Base-by-base conservation (phyloP, 2,329 filamentous ascomycete species). In the Colletotrichum paranaense region DNA sequence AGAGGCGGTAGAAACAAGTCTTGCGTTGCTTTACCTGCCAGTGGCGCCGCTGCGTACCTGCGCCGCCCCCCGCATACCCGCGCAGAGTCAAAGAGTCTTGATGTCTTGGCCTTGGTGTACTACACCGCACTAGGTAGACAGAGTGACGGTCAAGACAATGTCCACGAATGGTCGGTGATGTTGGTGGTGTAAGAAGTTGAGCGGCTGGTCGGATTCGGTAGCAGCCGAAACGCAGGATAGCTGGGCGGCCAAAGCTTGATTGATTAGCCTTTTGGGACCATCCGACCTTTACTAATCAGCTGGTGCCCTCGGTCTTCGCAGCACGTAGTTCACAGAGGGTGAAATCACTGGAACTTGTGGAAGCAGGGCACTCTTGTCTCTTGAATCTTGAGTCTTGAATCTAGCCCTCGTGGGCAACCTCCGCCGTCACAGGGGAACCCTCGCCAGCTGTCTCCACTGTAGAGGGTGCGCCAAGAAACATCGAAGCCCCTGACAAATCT, bases 151-250 rank as follows among this genome's bases (percentile, higher is more conserved):
- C 32, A 35, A 35, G 32, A 12, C 32, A 12, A 11, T 35, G 32
- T 35, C 26, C 26, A 26, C 26, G 26, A 35, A 19, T 19, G 38
- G 38, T 19, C 16, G 38, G 16, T 19, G 6, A 9, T 19, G n/a
- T 22, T 30, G 57, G 19, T 22, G 30, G 30, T 30, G 28, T n/a
- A 22, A 22, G 35, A 38, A 46, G 57, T 16, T 38, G 28, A 30
- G 16, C 28, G 14, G 12, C 19, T 62, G 42, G 60, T 69, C 70
- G 70, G 66, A 73, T 56, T 73, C 60, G 60, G 60, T 66, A 65
- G 60, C 62, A 70, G 67, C 70, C 60, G 70, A 73, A 70, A 73
- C 60, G 59, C 67, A 70, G 6, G 62, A 62, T 46, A 70, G 19
- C 67, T 56, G 32, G 28, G 55, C 60, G 35, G 55, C 38, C 70